A percentile compares a stretch with the other conserved stretches of the same genome.
Conservation (phyloP, 192 early-diverging fungal genomes). For the Phycomyces blakesleeanus region DNA sequence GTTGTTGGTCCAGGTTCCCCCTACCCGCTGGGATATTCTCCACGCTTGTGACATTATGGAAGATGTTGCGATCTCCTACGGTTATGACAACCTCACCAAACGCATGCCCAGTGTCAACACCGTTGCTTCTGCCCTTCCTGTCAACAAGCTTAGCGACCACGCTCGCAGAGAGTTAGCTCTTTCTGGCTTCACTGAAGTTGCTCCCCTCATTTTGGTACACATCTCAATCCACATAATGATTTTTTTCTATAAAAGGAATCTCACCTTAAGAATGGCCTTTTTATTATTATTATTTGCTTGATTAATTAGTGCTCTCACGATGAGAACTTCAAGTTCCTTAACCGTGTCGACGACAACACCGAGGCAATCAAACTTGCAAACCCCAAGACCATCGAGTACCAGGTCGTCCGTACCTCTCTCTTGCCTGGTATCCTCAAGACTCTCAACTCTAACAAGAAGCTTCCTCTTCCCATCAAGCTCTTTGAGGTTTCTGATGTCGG, state of each 20-base stretch:
- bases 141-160: constrained; percentile 91
- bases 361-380: constrained; percentile 87
- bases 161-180: constrained; percentile 83
- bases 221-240: too few species aligned
- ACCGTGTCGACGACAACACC: constrained; percentile 70
- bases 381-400: constrained; percentile 87
- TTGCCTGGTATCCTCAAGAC: constrained; percentile 95
- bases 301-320: constrained; percentile 86
- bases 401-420: constrained; percentile 90
- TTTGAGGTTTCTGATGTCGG: constrained; percentile 97
- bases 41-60: constrained; percentile 98
- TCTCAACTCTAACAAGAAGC: constrained; percentile 78
- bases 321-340: constrained; percentile 91
- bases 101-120: constrained; percentile 78
- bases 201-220: constrained; percentile 84
- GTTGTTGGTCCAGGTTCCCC: constrained; percentile 76
- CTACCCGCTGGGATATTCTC: constrained; percentile 91
- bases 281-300: background rate
- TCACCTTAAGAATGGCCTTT: too few species aligned
- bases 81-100: constrained; percentile 90
- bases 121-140: constrained; percentile 79
- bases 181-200: constrained; percentile 90
- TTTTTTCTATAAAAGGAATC: too few species aligned
- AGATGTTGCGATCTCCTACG: constrained; percentile 95
- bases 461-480: constrained; percentile 85